phyloP scores from a whole-genome alignment of 2,329 filamentous ascomycete genomes.

The Neofusicoccum umdonicola region DNA sequence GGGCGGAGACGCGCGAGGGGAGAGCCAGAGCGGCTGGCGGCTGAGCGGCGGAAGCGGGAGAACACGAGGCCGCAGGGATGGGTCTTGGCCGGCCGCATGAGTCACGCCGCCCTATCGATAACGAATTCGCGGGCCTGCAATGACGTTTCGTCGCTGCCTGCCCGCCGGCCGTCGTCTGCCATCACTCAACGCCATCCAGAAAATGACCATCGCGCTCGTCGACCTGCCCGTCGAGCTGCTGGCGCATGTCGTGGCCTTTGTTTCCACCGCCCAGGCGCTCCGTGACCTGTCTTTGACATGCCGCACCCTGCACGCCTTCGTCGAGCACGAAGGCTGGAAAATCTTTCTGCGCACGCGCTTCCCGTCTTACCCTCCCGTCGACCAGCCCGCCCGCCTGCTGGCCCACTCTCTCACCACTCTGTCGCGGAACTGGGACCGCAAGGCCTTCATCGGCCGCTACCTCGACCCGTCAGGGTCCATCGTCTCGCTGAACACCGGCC shows the following conservation, averaged over 20 bases:
- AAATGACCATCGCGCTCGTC: background rate
- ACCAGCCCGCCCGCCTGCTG: background rate
- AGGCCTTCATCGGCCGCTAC: slow-evolving; percentile 55
- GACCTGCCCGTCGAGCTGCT: slow-evolving; percentile 39
- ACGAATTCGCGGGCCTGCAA: background rate
- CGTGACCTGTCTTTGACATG: slow-evolving; percentile 46
- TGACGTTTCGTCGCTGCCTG: slow-evolving; percentile 2
- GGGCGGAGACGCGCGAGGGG: background rate
- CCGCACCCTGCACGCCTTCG: slow-evolving; percentile 44
- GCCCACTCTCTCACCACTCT: slow-evolving; percentile 55
- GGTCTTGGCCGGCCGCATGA: background rate
- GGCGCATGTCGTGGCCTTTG: slow-evolving; percentile 34
- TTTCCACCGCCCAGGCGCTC: slow-evolving; percentile 48
- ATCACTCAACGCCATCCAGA: background rate
- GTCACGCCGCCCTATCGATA: slow-evolving; percentile 1
- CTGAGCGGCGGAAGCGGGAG: background rate
- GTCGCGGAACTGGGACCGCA: slow-evolving; percentile 56
- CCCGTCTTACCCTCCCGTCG: slow-evolving; percentile 36
- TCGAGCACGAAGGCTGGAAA: slow-evolving; percentile 49
- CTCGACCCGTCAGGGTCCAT: slow-evolving; percentile 43
- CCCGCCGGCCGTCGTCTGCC: too few species aligned
- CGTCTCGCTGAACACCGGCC: slow-evolving; percentile 12
- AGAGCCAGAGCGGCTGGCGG: background rate
- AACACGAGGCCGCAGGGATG: background rate
- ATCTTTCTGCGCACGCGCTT: slow-evolving; percentile 49